Percentiles rank a stretch among this genome's conserved stretches.
Conservation (phyloP, 176 grass and related monocot genomes). For the Panicum miliaceum region DNA sequence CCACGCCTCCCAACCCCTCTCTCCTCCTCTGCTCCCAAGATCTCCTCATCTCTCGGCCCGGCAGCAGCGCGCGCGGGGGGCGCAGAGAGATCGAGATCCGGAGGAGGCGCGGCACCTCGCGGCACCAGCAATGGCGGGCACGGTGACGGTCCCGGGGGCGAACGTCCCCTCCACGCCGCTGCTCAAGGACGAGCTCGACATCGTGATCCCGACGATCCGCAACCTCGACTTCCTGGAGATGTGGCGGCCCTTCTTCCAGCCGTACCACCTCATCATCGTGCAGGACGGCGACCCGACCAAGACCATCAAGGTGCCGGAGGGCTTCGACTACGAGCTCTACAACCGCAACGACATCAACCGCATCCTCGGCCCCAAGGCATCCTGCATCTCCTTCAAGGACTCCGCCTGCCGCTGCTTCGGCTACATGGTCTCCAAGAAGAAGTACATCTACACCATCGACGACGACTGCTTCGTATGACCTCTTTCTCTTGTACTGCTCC, state of each 20-base stretch:
- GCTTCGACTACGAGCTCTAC: conserved; percentile 98
- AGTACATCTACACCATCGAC: conserved; percentile 95
- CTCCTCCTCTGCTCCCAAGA: background rate
- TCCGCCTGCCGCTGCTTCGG: conserved; percentile 95
- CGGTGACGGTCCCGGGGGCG: conserved; percentile 51
- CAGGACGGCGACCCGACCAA: conserved; percentile 82
- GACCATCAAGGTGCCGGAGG: conserved; percentile 74
- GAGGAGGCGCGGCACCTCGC: background rate
- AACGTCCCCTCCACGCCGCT: conserved; percentile 57
- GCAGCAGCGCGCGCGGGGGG: background rate
- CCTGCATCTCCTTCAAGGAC: conserved; percentile 98
- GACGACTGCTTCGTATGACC: conserved; percentile 84
- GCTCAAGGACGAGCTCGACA: conserved; percentile 87
- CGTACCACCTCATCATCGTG: conserved; percentile 94
- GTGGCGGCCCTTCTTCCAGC: conserved; percentile 93
- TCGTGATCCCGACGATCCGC: conserved; percentile 90
- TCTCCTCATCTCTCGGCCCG: conserved; percentile 1
- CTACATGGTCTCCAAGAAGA: conserved; percentile 97
- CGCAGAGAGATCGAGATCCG: conserved; percentile 36
- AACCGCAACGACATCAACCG: conserved; percentile 99
- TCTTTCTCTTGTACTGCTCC: background rate
- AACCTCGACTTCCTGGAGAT: conserved; percentile 90
- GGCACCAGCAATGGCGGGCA: conserved; percentile 46
- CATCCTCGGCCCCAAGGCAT: conserved; percentile 89
- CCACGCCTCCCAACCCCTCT: conserved; percentile 20